A percentile compares a stretch with the other conserved stretches of the same genome.
Conservation (phyloP, 2,329 filamentous ascomycete species). For the Fusarium sp. region DNA sequence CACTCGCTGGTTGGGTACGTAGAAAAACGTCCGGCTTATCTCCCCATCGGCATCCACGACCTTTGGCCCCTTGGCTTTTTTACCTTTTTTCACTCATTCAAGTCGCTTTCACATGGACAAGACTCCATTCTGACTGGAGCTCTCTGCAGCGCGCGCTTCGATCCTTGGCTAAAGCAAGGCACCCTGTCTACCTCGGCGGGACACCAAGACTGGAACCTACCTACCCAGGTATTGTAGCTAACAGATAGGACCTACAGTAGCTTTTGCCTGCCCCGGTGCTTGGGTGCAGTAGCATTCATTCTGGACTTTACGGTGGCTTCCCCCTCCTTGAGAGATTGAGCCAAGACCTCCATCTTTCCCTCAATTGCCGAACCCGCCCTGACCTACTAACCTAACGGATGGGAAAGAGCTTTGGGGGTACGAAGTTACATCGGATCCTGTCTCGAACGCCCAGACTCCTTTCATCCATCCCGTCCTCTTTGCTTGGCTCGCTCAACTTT, state of each 20-base stretch:
- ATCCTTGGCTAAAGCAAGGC: background rate
- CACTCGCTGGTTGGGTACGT: background rate
- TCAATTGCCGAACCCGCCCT: conserved; percentile 8
- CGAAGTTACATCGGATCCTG: background rate
- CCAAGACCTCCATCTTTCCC: background rate
- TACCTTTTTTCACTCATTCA: background rate
- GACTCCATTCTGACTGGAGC: background rate
- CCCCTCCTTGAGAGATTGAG: background rate
- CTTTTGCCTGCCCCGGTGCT: background rate
- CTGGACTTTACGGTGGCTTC: conserved; percentile 1
- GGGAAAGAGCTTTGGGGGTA: background rate
- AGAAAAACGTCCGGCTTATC: conserved; percentile 2
- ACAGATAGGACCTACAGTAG: background rate
- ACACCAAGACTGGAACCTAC: background rate
- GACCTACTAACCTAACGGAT: background rate
- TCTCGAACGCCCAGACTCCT: background rate
- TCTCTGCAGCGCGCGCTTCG: background rate
- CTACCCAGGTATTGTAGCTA: too few species aligned
- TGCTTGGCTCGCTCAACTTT: background rate
- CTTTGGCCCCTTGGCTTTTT: background rate
- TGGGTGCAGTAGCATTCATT: background rate
- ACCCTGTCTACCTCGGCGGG: background rate
- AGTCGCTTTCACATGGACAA: background rate
- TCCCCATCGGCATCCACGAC: background rate
- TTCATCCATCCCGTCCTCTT: background rate